phyloP scores from a whole-genome alignment of 2,329 filamentous ascomycete genomes.

The Xylaria sp. region DNA sequence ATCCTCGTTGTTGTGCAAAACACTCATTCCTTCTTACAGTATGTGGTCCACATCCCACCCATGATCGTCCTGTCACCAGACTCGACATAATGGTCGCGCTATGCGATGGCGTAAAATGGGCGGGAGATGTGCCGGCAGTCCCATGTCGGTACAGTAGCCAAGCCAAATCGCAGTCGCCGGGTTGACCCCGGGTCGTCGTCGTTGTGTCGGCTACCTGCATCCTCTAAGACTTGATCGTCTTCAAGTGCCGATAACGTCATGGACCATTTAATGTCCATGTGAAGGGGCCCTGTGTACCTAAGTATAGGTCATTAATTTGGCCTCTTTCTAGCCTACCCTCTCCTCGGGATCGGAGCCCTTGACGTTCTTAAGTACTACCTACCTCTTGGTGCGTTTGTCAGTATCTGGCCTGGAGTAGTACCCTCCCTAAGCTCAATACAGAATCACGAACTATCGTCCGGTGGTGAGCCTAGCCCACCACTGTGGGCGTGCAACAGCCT shows the following conservation, averaged over 20 bases:
- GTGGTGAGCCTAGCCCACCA: neutral
- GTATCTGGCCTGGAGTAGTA: neutral
- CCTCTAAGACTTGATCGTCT: constrained; percentile 29
- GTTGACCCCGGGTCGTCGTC: constrained; percentile 16
- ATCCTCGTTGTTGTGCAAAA: constrained; percentile 2
- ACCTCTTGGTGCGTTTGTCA: neutral
- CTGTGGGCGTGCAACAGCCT: constrained; percentile 16
- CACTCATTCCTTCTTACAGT: constrained; percentile 8
- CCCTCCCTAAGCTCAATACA: neutral
- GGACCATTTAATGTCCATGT: constrained; percentile 6
- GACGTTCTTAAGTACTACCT: neutral
- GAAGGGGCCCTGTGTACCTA: constrained; percentile 7
- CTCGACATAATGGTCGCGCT: constrained; percentile 15
- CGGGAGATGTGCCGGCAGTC: constrained; percentile 27
- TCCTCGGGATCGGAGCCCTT: neutral
- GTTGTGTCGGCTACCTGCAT: constrained; percentile 34
- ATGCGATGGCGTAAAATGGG: constrained; percentile 14
- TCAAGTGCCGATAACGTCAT: constrained; percentile 34
- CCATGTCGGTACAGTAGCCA: constrained; percentile 34
- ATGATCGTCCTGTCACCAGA: constrained; percentile 36
- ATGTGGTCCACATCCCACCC: constrained; percentile 31
- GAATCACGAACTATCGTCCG: neutral
- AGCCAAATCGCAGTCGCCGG: constrained; percentile 20
- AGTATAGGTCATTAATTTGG: neutral
- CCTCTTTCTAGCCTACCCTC: too few species aligned